A percentile compares a stretch with the other conserved stretches of the same genome.
Conservation (phyloP, 768 basidiomycete species). For the Trametes cubensis region DNA sequence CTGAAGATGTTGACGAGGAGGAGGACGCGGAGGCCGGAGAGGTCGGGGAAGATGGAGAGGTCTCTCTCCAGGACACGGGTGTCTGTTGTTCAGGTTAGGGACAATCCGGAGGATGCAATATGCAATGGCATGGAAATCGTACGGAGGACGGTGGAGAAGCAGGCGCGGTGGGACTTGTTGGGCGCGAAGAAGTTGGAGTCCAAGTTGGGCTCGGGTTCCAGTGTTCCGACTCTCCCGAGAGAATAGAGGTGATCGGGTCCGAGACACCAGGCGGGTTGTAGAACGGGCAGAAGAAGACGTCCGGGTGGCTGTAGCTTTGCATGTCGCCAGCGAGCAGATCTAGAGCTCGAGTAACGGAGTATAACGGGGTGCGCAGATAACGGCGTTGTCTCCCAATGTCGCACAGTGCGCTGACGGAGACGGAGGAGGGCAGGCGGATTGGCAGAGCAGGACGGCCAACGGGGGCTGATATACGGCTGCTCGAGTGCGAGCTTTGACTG, state of each 20-base stretch:
- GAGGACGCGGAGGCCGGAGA: not conserved
- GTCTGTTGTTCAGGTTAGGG: not conserved
- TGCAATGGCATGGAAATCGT: conserved; percentile 3
- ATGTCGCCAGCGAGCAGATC: not conserved
- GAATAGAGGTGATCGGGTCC: conserved; percentile 13
- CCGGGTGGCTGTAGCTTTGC: conserved; percentile 23
- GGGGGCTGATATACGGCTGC: conserved; percentile 8
- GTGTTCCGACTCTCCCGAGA: conserved; percentile 11
- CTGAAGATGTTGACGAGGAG: not conserved
- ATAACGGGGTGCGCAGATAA: not conserved
- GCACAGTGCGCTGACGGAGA: no score
- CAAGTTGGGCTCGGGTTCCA: conserved; percentile 5
- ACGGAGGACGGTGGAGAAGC: conserved; percentile 9
- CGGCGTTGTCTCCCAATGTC: no score
- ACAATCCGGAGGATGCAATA: not conserved
- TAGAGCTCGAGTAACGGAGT: no score
- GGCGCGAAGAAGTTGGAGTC: not conserved
- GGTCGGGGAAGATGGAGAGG: conserved; percentile 5
- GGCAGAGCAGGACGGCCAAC: not conserved
- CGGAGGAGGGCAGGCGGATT: not conserved
- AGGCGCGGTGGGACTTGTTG: not conserved
- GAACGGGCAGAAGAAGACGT: conserved; percentile 23
- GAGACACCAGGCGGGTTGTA: conserved; percentile 22
- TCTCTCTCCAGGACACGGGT: not conserved
- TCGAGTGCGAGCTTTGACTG: conserved; percentile 12